phyloP scores from a whole-genome alignment of 805 yeast genomes.

The Metschnikowia picachoensis region DNA sequence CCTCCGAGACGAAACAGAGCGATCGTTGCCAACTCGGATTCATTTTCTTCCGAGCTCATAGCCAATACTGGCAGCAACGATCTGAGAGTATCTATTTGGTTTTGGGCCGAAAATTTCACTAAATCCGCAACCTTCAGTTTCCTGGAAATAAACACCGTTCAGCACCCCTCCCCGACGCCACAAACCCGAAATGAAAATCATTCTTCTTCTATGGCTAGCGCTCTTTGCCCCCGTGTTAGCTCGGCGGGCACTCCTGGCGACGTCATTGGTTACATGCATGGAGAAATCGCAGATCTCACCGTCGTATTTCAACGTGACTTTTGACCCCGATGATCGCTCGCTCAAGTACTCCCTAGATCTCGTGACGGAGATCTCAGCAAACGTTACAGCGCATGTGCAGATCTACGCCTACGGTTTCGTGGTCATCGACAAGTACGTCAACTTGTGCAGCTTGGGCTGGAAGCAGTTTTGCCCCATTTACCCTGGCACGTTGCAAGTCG shows the following conservation, averaged over 20 bases:
- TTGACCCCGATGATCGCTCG: constrained; percentile 67
- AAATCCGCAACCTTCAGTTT: too few relatives aligned
- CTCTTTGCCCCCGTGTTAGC: constrained; percentile 15
- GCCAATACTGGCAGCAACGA: too few relatives aligned
- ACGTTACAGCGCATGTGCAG: constrained; percentile 63
- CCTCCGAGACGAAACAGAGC: too few relatives aligned
- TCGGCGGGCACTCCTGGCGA: constrained; percentile 44
- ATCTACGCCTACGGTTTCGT: constrained; percentile 86
- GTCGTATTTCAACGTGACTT: constrained; percentile 65
- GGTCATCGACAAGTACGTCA: constrained; percentile 53
- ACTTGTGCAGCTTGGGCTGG: constrained; percentile 68
- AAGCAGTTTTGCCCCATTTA: constrained; percentile 86
- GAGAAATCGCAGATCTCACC: constrained; percentile 71
- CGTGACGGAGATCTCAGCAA: constrained; percentile 61
- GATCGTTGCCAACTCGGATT: too few relatives aligned
- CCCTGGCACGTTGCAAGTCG: constrained; percentile 78
- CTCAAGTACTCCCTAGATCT: constrained; percentile 67
- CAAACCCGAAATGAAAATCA: constrained; percentile 7
- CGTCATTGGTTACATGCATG: constrained; percentile 85
- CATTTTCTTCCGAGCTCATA: too few relatives aligned
- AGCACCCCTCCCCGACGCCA: background rate
- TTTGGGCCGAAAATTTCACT: too few relatives aligned
- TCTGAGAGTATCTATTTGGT: too few relatives aligned
- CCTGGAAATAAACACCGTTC: background rate
- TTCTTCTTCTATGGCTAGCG: constrained; percentile 11